Base-by-base conservation (phyloP, 331 rosid genomes). In the Acacia concinna region DNA sequence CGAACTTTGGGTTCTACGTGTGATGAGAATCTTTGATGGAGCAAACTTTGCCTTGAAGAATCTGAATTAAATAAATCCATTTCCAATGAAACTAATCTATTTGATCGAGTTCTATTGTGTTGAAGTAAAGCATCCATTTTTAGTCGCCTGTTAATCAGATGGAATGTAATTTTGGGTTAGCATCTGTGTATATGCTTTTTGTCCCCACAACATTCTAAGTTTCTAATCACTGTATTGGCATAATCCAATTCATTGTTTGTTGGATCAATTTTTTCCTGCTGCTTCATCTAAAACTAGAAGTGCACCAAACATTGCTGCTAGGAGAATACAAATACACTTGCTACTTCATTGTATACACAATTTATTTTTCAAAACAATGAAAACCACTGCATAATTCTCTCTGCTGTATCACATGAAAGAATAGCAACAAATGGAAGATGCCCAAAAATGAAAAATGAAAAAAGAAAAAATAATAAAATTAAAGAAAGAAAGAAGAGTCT, bases 321-420 rank as follows among this genome's bases (percentile, higher is more conserved):
- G 37, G 56, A 14, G 8, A 27, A 68, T 35, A 41, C 49, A 68
- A 68, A 12, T 68, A 44, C 54, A 40, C 20, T 21, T n/a, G 11
- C 73, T 68, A 40, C 6, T 23, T 38, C 47, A 32, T 44, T 64
- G 69, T 74, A 52, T 65, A 72, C 69, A 74, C 71, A 77, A 80
- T 47, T 60, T 43, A 65, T 60, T 76, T 34, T 34, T 62, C 68
- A 69, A 14, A 28, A 27, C 35, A 27, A 27, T 27, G 66, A 27
- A 65, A 66, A 64, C 49, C 65, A 78, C 76, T 32, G 69, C 72
- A 69, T 76, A 35, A 68, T 68, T 59, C 75, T 68, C 28, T 34
- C n/a, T 49, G 8, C 47, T 27, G 8, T 38, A 49, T 43, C n/a
- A 10, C 28, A 74, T 30, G 23, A 84, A 73, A 47, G 43, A 82